These are phyloP conservation scores for Agaricus subrufescens DNA, from an alignment of 768 basidiomycete species.

Conservation along the genomic window DNA sequence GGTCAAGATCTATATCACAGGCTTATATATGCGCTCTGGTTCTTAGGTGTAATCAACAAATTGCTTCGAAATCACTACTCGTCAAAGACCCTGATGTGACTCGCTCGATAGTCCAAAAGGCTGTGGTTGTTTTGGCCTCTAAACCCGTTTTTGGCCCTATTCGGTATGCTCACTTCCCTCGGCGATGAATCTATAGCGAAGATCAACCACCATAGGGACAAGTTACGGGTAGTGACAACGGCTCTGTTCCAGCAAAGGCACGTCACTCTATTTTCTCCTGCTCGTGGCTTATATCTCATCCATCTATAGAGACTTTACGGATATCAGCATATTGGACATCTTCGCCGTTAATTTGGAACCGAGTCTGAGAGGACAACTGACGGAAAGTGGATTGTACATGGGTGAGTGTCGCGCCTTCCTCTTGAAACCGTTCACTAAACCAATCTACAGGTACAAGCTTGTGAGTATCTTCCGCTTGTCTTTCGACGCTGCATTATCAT, in stretches of 20 bases:
- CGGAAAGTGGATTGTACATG: conserved; percentile 93
- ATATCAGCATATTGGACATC: conserved; percentile 84
- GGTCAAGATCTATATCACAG: not conserved
- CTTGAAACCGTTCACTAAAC: not conserved
- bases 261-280: not conserved
- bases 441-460: conserved; percentile 57
- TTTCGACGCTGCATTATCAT: conserved; percentile 3
- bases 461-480: conserved; percentile 32
- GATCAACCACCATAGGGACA: conserved; percentile 53
- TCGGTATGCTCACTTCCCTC: conserved; percentile 41
- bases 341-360: conserved; percentile 75
- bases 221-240: conserved; percentile 89
- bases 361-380: conserved; percentile 75
- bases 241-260: conserved; percentile 85
- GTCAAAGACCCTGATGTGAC: conserved; percentile 85
- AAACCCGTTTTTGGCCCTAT: conserved; percentile 94
- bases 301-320: conserved; percentile 69
- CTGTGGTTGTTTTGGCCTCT: conserved; percentile 88
- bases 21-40: conserved; percentile 8
- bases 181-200: not conserved
- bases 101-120: conserved; percentile 95
- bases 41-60: conserved; percentile 89
- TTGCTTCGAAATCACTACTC: conserved; percentile 71
- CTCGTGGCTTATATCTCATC: not conserved
- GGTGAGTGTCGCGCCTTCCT: conserved; percentile 44